phyloP scores from a whole-genome alignment of 352 stramenopile species.

The Phytophthora colocasiae region DNA sequence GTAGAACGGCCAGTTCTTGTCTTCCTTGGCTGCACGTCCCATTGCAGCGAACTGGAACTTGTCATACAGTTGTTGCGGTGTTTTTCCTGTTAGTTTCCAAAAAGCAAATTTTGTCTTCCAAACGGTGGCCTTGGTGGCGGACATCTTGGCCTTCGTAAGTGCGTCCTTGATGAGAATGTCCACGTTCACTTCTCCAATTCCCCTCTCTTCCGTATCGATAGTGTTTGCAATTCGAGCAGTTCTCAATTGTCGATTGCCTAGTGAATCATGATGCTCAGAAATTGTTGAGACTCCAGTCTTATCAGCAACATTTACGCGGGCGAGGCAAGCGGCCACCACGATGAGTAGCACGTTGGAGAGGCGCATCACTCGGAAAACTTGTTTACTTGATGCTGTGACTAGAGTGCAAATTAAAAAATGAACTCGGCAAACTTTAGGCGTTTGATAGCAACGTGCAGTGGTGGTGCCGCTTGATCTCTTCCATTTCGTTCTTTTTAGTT shows the following conservation, averaged over 20 bases:
- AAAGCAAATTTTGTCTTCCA: neutral
- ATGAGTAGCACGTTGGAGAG: neutral
- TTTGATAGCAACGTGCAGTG: too few species aligned
- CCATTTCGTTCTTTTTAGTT: neutral
- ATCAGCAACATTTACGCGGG: neutral
- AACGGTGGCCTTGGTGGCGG: neutral
- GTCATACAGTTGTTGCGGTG: neutral
- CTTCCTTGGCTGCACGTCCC: neutral
- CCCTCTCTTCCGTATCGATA: neutral
- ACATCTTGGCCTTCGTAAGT: neutral
- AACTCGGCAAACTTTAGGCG: too few species aligned
- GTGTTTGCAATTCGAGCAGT: neutral
- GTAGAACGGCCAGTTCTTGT: neutral
- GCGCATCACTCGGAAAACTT: neutral
- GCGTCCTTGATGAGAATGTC: neutral
- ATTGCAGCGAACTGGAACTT: neutral
- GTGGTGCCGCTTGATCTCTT: neutral
- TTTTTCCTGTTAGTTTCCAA: neutral
- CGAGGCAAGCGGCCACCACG: neutral
- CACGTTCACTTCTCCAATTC: neutral
- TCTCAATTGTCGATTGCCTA: neutral
- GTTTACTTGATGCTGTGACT: neutral
- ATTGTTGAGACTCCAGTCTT: neutral
- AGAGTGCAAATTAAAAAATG: neutral
- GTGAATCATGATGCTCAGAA: neutral